Evolutionary conservation across 225 moss, liverwort and hornwort genomes (phyloP), one percentile per base, ranked within the genome.

Genomic region (Pseudoscleropodium purum): DNA sequence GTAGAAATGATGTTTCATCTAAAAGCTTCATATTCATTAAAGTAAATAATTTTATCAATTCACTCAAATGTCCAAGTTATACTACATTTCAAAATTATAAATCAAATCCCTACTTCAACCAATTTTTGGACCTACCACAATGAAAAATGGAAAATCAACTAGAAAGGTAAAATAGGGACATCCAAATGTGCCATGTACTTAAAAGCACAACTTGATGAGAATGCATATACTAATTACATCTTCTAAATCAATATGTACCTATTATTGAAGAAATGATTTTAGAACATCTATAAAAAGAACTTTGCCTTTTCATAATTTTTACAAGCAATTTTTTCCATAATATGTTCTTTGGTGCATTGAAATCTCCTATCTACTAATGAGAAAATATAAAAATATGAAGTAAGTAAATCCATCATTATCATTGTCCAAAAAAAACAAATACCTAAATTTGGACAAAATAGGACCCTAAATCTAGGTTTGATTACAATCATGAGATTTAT

Each of bases 61-160:
- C 2, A 14, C 2, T 37, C 1, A 16, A 9, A 24, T 77, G 9
- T 2, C 0, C 1, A 23, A 54, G 2, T 54, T 36, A 13, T 14
- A 36, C 0, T 10, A 10, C 6, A 16, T 25, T 56, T 0, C 1
- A 37, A 78, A 37, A 37, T 37, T 37, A 4, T 15, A 26, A 79
- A 57, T 11, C 10, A n/a, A 26, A n/a, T 17, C n/a, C 2, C 0
- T 16, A 26, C 4, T n/a, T 57, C 25, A 79, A 26, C 1, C 4
- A 56, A 8, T n/a, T 37, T 54, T 56, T 25, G 9, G 1, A 56
- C 15, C 6, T 25, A 25, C 34, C 0, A 9, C 0, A 78, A 23
- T 52, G 9, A 24, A 54, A 52, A 78, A 23, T 52, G 9, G 15
- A 54, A 52, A 24, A 6, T 75, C 33, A 75, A 49, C 0, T 7